phyloP scores from a whole-genome alignment of 2,329 filamentous ascomycete species.

The Penicillium sp. region DNA sequence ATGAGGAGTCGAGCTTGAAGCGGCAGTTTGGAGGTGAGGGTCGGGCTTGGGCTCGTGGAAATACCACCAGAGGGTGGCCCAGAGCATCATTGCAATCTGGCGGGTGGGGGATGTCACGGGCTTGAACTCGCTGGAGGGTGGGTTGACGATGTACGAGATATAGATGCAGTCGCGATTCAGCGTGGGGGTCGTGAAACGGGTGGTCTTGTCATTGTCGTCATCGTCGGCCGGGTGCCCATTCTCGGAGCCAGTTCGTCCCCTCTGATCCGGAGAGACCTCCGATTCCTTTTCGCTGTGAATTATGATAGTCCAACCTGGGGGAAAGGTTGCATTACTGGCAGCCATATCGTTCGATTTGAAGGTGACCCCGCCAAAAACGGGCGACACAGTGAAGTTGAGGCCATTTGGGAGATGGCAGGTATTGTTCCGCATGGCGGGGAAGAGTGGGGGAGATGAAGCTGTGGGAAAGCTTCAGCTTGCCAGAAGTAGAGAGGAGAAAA shows the following conservation, averaged over 20 bases:
- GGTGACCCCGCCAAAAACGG: slow-evolving; percentile 87
- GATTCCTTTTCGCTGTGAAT: slow-evolving; percentile 67
- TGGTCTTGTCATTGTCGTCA: slow-evolving; percentile 36
- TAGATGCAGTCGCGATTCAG: slow-evolving; percentile 80
- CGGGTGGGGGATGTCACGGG: slow-evolving; percentile 79
- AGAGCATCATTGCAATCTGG: slow-evolving; percentile 95
- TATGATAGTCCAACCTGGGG: slow-evolving; percentile 87
- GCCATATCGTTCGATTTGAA: slow-evolving; percentile 84
- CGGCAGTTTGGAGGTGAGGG: slow-evolving; percentile 64
- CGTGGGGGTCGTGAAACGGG: slow-evolving; percentile 72
- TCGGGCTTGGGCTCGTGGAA: slow-evolving; percentile 84
- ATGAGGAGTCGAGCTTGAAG: slow-evolving; percentile 68
- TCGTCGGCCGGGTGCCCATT: slow-evolving; percentile 18
- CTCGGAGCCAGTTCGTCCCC: slow-evolving; percentile 15
- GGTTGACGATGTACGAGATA: slow-evolving; percentile 88
- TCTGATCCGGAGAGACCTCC: slow-evolving; percentile 40
- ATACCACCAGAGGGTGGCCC: slow-evolving; percentile 95
- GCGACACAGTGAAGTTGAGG: slow-evolving; percentile 77
- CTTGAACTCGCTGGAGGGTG: slow-evolving; percentile 78
- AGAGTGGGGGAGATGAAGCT: not conserved
- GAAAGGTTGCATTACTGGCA: slow-evolving; percentile 66
- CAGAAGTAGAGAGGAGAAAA: not conserved
- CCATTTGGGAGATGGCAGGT: slow-evolving; percentile 77
- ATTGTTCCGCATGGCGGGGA: slow-evolving; percentile 31
- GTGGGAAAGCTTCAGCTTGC: no score